Evolutionary conservation across 768 basidiomycete genomes (phyloP).

Genomic region (Mycena crocata): DNA sequence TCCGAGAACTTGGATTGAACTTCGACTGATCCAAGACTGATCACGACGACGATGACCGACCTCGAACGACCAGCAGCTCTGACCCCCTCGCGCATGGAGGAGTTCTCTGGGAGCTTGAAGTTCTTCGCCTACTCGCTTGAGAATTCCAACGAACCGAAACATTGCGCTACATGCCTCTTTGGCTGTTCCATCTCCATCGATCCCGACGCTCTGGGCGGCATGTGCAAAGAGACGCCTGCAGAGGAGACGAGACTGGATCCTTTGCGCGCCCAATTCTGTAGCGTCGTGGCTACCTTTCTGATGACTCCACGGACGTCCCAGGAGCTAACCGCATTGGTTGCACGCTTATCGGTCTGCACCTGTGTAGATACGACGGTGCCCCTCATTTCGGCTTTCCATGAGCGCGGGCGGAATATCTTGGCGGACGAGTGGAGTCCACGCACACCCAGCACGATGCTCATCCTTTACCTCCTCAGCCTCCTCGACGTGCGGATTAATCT

Average conservation of each 20-base stretch:
- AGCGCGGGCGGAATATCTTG: not conserved
- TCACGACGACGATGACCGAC: too few relatives aligned
- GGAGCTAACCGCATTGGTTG: not conserved
- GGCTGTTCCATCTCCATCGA: not conserved
- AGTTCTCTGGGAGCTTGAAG: too few relatives aligned
- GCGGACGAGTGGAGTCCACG: not conserved
- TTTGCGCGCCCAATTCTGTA: not conserved
- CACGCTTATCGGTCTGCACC: not conserved
- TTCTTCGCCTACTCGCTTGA: not conserved
- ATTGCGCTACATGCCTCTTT: not conserved
- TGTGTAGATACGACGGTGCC: not conserved
- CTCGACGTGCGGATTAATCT: not conserved
- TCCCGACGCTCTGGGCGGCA: not conserved
- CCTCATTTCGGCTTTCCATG: not conserved
- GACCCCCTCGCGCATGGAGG: too few relatives aligned
- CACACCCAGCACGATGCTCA: not conserved
- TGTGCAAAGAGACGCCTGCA: not conserved
- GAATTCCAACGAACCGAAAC: constrained; percentile 1
- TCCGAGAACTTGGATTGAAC: too few relatives aligned
- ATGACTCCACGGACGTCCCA: not conserved
- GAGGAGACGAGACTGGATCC: not conserved
- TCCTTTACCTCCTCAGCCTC: not conserved
- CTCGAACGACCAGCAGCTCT: too few relatives aligned
- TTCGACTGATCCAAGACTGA: too few relatives aligned
- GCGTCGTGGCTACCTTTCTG: not conserved